These are phyloP conservation scores for Solanum ossicruentum DNA, from an alignment of 257 asterid species.

Conservation along the genomic window DNA sequence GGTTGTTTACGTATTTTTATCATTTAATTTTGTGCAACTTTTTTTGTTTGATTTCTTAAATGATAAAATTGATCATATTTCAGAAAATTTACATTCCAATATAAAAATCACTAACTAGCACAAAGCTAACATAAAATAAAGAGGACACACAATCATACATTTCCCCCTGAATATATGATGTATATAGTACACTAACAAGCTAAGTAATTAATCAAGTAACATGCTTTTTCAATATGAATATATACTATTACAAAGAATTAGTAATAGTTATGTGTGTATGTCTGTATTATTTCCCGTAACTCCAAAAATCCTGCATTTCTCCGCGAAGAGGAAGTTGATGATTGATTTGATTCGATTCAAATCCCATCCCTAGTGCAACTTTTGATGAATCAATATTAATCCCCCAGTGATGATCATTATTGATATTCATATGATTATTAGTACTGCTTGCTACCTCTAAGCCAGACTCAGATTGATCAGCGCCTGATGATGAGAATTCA, in stretches of 20 bases:
- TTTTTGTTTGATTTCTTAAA: neutral
- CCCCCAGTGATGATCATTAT: constrained; percentile 39
- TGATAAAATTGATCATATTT: neutral
- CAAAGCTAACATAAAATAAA: neutral
- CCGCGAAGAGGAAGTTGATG: constrained; percentile 42
- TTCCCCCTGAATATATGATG: neutral
- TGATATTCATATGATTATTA: neutral
- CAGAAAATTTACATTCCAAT: neutral
- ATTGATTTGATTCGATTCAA: constrained; percentile 27
- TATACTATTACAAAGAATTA: neutral
- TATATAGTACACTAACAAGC: neutral
- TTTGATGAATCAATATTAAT: constrained; percentile 15
- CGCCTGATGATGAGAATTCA: neutral
- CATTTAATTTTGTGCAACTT: neutral
- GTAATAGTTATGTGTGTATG: neutral
- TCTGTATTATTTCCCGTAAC: constrained; percentile 26
- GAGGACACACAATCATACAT: neutral
- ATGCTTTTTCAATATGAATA: neutral
- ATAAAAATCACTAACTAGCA: neutral
- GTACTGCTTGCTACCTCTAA: constrained; percentile 11
- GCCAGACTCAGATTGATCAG: neutral
- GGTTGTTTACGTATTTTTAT: neutral
- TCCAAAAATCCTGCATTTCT: constrained; percentile 73
- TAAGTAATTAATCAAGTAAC: neutral
- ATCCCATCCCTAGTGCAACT: constrained; percentile 6